phyloP scores from a whole-genome alignment of 345 rosid species.

The Bretschneidera sinensis region DNA sequence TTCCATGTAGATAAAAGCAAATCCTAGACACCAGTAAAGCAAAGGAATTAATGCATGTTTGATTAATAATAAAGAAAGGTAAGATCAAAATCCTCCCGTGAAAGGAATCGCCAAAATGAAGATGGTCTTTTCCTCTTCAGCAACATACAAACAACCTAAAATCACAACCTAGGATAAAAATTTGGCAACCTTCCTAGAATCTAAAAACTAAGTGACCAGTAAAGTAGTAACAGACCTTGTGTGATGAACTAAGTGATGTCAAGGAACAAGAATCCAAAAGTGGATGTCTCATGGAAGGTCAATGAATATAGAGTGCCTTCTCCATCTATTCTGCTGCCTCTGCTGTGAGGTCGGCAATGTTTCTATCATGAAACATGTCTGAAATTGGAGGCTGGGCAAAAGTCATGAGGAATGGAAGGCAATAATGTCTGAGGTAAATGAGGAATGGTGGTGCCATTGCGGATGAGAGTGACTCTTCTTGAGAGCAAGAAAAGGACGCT shows the following conservation, averaged over 20 bases:
- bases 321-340: constrained; percentile 66
- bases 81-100: constrained; percentile 28
- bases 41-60: not conserved
- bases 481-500: constrained; percentile 64
- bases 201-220: constrained; percentile 63
- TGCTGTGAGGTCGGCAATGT: constrained; percentile 68
- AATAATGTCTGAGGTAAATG: constrained; percentile 53
- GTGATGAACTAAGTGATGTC: constrained; percentile 70
- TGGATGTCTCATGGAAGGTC: constrained; percentile 68
- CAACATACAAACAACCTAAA: constrained; percentile 25
- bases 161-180: constrained; percentile 31
- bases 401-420: constrained; percentile 70
- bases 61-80: constrained; percentile 1
- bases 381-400: constrained; percentile 62
- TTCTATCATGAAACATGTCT: constrained; percentile 65
- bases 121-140: constrained; percentile 23
- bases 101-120: constrained; percentile 32
- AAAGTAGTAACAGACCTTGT: constrained; percentile 91
- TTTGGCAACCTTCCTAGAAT: constrained; percentile 43
- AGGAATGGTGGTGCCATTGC: constrained; percentile 61
- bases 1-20: constrained; percentile 94
- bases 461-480: constrained; percentile 58
- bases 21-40: constrained; percentile 40
- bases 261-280: constrained; percentile 85
- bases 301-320: constrained; percentile 60